Base-by-base conservation (phyloP, 2,329 filamentous ascomycete species). In the Alternaria alternata region DNA sequence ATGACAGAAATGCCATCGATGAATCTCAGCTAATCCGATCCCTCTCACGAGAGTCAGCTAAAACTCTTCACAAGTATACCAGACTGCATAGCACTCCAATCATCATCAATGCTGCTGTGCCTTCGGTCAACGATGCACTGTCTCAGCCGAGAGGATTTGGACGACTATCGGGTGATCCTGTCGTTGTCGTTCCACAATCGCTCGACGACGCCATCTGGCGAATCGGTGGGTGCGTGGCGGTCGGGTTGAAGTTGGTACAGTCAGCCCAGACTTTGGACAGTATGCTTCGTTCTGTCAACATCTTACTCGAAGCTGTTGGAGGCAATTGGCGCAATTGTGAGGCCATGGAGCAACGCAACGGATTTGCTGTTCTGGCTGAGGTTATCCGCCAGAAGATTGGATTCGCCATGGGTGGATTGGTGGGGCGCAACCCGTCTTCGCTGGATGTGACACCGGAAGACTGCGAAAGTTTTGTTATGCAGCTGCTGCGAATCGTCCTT, bases 291-390 rank as follows among this genome's bases (percentile, higher is more conserved):
- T 89, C 94, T 1, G 88, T 96, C 3, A 89, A 96, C 71, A 91
- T 96, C 70, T 83, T 97, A 26, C 93, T 97, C 63, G 88, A 91
- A 65, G 92, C 92, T 61, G 91, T 97, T 51, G 90, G 91, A 66
- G 90, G 91, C 65, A 98, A 91, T 75, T 99, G 96, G 95, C 88
- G 95, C 65, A 98, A 98, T 67, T 98, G 95, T 68, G 96, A 99
- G 76, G 94, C 95, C 26, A 97, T 99, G 91, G 95, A 99, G 78
- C 89, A 92, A 70, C 93, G 96, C 61, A 95, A 96, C 68, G 96
- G 94, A 0, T 99, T 97, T 75, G 91, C 92, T 26, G 91, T 98
- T 36, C 81, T 99, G 51, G 91, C 91, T 41, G 88, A 93, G 78
- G 84, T 98, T 18, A 80, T 99, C 24, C 89, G 93, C 55, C 91